Base-by-base conservation (phyloP, 2,329 filamentous ascomycete genomes). In the Fusarium fracticaudum region DNA sequence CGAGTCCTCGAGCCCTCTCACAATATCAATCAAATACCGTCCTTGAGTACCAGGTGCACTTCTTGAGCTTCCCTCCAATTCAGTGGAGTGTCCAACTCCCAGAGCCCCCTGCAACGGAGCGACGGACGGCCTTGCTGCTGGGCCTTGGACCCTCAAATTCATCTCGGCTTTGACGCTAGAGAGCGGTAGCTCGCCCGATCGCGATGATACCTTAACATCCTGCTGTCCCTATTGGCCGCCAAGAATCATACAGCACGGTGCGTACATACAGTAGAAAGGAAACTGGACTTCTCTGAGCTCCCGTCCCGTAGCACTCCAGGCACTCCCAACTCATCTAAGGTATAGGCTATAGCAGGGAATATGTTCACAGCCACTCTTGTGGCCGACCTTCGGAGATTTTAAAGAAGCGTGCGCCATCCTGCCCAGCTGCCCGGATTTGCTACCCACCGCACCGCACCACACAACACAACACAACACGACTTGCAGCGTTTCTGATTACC, bases 161-260 rank as follows among this genome's bases (percentile, higher is more conserved):
- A 69, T 69, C 74, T 78, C 78, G 73, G 75, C 73, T 77, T 74
- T 60, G 66, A 71, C 74, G 71, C 76, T 77, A 77, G 67, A 69
- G 60, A 63, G 63, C 60, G 69, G 67, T 77, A 75, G 75, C 71
- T 74, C 58, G 57, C 73, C 66, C 73, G 76, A 78, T 78, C 76
- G 45, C 50, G 61, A 68, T 74, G 54, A 22, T 48, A 29, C 29
- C 29, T 29, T 26, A 44, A 33, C 60, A 59, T 62, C 45, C 64
- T 68, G 24, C 29, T 20, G 45, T n/a, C 22, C 47, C 58, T 33
- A 69, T 72, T 72, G 50, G 64, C 24, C 22, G 24, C 31, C 40
- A 47, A 54, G 51, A 18, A n/a, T 45, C 17, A 24, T 33, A 26
- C 26, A 44, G 57, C 33, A 26, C 41, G 26, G 26, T 31, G 33